phyloP scores from a whole-genome alignment of 805 yeast species.

The Metschnikowia lochheadii region DNA sequence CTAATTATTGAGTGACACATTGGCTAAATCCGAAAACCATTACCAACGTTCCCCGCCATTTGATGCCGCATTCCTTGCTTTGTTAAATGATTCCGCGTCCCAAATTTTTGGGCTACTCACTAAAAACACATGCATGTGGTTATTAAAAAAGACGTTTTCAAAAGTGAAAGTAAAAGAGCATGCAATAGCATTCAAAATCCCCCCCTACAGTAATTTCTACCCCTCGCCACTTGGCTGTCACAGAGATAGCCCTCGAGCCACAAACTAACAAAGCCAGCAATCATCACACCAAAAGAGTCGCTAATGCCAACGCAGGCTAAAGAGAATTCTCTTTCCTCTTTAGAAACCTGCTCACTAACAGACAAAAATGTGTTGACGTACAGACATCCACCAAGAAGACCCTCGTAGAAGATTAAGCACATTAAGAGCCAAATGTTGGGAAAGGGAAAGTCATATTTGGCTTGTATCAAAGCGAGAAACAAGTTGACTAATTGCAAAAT shows the following conservation, averaged over 20 bases:
- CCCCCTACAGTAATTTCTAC: constrained; percentile 72
- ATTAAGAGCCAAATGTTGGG: constrained; percentile 61
- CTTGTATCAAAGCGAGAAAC: constrained; percentile 55
- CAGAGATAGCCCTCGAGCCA: constrained; percentile 74
- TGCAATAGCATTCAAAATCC: constrained; percentile 2
- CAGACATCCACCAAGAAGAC: constrained; percentile 84
- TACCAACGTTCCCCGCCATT: not conserved
- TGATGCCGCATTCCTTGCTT: not conserved
- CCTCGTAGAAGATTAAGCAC: constrained; percentile 73
- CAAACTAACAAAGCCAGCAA: constrained; percentile 75
- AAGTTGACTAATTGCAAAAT: constrained; percentile 66
- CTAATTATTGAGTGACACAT: not conserved
- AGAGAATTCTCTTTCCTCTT: constrained; percentile 50
- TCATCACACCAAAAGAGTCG: constrained; percentile 77
- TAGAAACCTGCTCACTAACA: constrained; percentile 55
- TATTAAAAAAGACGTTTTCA: not conserved
- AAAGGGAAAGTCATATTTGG: constrained; percentile 52
- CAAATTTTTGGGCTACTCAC: constrained; percentile 1
- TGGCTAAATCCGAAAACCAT: not conserved
- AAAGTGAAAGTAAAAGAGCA: not conserved
- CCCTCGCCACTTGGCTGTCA: constrained; percentile 60
- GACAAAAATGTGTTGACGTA: constrained; percentile 85
- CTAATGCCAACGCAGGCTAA: constrained; percentile 82
- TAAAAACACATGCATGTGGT: not conserved
- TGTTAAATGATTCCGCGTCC: not conserved